Evolutionary conservation across 768 basidiomycete genomes (phyloP).

Genomic region (Austroboletus eburneus): DNA sequence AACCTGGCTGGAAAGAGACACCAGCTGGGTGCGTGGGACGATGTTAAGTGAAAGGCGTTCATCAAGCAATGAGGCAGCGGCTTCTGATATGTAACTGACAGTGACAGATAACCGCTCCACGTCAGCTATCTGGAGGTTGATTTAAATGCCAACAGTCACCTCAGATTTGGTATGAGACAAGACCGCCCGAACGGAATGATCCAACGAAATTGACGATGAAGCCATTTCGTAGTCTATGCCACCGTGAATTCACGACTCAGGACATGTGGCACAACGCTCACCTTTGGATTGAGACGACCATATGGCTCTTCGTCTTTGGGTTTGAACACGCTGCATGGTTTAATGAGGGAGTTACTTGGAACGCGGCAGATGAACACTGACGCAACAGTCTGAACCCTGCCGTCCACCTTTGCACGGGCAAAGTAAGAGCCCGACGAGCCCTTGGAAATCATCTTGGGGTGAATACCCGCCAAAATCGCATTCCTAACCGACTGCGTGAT

Average conservation of each 20-base stretch:
- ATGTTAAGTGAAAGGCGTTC: slow-evolving; percentile 69
- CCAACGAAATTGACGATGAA: slow-evolving; percentile 85
- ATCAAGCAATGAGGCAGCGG: slow-evolving; percentile 83
- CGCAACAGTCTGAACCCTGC: slow-evolving; percentile 76
- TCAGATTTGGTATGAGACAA: slow-evolving; percentile 86
- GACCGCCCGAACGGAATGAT: slow-evolving; percentile 87
- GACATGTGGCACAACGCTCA: slow-evolving; percentile 17
- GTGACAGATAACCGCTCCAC: not conserved
- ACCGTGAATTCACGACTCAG: slow-evolving; percentile 1
- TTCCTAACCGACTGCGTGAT: slow-evolving; percentile 59
- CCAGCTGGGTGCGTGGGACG: slow-evolving; percentile 82
- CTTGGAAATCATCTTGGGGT: slow-evolving; percentile 88
- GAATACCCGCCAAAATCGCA: slow-evolving; percentile 73
- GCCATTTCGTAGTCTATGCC: slow-evolving; percentile 78
- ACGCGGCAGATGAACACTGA: slow-evolving; percentile 34
- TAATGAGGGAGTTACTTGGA: not conserved
- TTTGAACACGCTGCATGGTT: slow-evolving; percentile 69
- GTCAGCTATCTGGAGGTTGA: not conserved
- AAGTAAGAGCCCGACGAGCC: slow-evolving; percentile 92
- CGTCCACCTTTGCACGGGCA: slow-evolving; percentile 77
- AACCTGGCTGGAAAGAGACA: slow-evolving; percentile 72
- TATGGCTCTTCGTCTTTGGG: slow-evolving; percentile 92
- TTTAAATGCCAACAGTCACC: slow-evolving; percentile 38
- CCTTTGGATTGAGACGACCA: slow-evolving; percentile 84
- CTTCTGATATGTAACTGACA: slow-evolving; percentile 84